Base-by-base conservation (phyloP, 352 stramenopile species). In the Globisporangium barbulae region DNA sequence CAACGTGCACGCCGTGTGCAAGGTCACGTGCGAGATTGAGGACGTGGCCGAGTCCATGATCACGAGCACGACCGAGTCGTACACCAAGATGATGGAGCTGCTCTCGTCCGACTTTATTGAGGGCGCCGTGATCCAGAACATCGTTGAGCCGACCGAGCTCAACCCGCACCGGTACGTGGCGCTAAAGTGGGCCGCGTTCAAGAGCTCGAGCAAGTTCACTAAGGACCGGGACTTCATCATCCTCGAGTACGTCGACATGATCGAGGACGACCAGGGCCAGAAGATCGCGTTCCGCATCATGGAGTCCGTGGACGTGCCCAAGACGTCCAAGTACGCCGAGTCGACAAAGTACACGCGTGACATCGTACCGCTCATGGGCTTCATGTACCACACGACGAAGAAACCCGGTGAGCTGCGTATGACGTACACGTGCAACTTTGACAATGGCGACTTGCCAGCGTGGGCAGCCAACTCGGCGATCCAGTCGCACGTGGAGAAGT, bases 161-260 rank as follows among this genome's bases (percentile, higher is more conserved):
- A 87, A 85, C 56, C 84, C 86, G 50, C 74, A 91, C 67, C 84
- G 84, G 53, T 90, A 95, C 69, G 81, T 95, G 21, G 83, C 72
- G 28, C 75, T 95, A 63, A 95, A 95, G 71, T 95, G 86, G 86
- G 85, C 81, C 2, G 84, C 83, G 5, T 95, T 93, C 68, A 93
- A 93, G 74, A 91, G 83, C 77, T 89, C 80, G 7, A 85, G 81
- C 22, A 78, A 80, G 42, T 92, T 91, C 69, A 77, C 75, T 19
- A 90, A 89, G 59, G 86, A 93, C 69, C 81, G 83, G 21, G 86
- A 95, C 63, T 79, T 93, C 39, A 72, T 90, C 53, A 89, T 95
- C 64, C 74, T 95, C 25, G 86, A 95, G 76, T 95, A 95, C 64
- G 82, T 95, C 45, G 86, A 93, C 69, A 85, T 95, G 83, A 90